phyloP scores from a whole-genome alignment of 1,284 basidiomycete species.

The Trichosporon inkin region DNA sequence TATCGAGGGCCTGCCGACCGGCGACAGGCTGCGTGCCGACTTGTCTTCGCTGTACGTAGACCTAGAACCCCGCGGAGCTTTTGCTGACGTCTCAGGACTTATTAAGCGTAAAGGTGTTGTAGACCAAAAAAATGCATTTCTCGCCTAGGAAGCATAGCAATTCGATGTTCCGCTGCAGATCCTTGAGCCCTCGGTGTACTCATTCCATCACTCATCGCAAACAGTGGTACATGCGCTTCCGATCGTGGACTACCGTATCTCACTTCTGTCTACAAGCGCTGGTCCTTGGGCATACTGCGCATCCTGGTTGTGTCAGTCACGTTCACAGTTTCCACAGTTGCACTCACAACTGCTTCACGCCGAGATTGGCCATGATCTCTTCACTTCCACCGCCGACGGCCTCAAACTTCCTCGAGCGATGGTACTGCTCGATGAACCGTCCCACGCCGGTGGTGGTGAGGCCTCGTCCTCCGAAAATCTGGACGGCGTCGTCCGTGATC shows the following conservation, averaged over 20 bases:
- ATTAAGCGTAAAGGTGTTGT: background rate
- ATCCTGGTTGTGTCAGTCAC: background rate
- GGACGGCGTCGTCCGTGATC: constrained; percentile 54
- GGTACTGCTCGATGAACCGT: constrained; percentile 53
- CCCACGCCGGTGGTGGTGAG: constrained; percentile 53
- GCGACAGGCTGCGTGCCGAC: constrained; percentile 6
- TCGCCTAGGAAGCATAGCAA: background rate
- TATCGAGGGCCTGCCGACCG: constrained; percentile 69
- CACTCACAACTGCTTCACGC: constrained; percentile 52
- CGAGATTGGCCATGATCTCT: constrained; percentile 55
- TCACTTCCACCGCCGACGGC: constrained; percentile 58
- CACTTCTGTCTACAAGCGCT: constrained; percentile 6
- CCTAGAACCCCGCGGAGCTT: no score
- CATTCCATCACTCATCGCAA: no score
- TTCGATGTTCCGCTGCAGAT: background rate
- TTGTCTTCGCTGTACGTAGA: background rate
- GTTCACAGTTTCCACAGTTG: background rate
- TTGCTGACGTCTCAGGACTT: background rate
- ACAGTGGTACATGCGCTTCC: no score
- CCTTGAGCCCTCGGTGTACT: no score
- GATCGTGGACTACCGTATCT: no score
- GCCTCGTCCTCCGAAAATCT: constrained; percentile 47
- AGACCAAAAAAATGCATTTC: background rate
- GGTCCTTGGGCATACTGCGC: constrained; percentile 16
- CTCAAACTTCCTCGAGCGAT: constrained; percentile 72